phyloP scores from a whole-genome alignment of 2,329 filamentous ascomycete species.

The Lojkania enalia region DNA sequence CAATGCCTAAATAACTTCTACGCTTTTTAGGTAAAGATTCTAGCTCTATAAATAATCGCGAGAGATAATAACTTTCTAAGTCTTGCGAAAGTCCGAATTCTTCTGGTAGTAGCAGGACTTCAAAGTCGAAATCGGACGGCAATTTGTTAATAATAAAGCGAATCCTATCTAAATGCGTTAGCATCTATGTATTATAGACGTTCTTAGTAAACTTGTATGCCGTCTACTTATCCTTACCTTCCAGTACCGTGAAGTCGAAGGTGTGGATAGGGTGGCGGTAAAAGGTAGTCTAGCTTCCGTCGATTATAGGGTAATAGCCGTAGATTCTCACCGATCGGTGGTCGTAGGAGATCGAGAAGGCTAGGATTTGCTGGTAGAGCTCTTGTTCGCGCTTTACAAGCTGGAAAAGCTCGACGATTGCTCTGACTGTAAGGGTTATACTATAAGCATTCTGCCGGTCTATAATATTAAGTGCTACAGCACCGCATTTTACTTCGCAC shows the following conservation, averaged over 20 bases:
- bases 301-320: conserved; percentile 21
- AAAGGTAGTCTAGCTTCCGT: conserved; percentile 16
- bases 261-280: conserved; percentile 18
- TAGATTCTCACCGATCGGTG: conserved; percentile 21
- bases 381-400: conserved; percentile 19
- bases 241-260: conserved; percentile 5
- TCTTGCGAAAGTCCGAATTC: conserved; percentile 7
- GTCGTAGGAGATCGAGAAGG: too few relatives aligned
- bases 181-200: too few relatives aligned
- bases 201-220: conserved; percentile 15
- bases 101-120: conserved; percentile 7
- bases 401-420: too few relatives aligned
- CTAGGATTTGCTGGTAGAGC: conserved; percentile 24
- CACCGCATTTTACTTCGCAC: conserved; percentile 55
- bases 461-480: conserved; percentile 36
- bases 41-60: conserved; percentile 5
- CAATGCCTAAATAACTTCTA: conserved; percentile 12
- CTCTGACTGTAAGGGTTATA: conserved; percentile 23
- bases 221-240: conserved; percentile 12
- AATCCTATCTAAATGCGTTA: too few relatives aligned
- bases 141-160: conserved; percentile 20
- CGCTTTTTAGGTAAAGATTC: conserved; percentile 4
- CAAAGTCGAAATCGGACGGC: conserved; percentile 6
- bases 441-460: conserved; percentile 33
- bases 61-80: conserved; percentile 10